phyloP scores from a whole-genome alignment of 768 basidiomycete species.

The Leucocoprinus sp. region DNA sequence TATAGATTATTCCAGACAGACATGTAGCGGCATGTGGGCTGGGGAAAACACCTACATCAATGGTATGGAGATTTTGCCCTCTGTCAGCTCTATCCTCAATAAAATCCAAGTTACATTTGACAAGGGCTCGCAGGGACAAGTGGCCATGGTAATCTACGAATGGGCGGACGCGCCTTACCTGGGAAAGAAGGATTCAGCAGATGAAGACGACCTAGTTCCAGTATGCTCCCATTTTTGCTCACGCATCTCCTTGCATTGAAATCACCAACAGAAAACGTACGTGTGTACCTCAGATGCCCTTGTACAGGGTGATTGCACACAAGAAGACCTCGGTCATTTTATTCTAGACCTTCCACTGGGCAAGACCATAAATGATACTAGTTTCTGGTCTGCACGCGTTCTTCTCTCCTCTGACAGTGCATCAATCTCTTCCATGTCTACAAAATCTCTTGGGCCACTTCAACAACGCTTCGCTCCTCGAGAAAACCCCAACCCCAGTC shows the following conservation, averaged over 20 bases:
- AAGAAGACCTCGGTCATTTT: constrained; percentile 76
- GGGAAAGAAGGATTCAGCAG: constrained; percentile 44
- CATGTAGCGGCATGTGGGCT: constrained; percentile 95
- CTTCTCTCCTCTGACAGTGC: constrained; percentile 38
- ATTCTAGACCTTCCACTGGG: constrained; percentile 70
- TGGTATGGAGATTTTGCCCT: constrained; percentile 49
- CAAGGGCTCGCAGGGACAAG: constrained; percentile 67
- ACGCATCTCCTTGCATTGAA: constrained; percentile 8
- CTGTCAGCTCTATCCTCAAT: constrained; percentile 3
- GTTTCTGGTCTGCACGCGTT: constrained; percentile 83
- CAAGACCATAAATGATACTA: constrained; percentile 59
- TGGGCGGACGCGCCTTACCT: constrained; percentile 85
- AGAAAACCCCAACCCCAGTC: constrained; percentile 34
- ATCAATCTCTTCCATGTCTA: constrained; percentile 16
- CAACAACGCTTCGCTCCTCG: constrained; percentile 38
- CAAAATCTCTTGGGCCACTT: constrained; percentile 22
- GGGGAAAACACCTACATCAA: constrained; percentile 74
- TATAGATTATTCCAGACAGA: constrained; percentile 74
- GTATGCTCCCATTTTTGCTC: constrained; percentile 40
- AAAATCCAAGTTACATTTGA: constrained; percentile 66
- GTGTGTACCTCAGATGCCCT: constrained; percentile 86
- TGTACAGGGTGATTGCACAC: constrained; percentile 58
- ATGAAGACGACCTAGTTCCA: constrained; percentile 49
- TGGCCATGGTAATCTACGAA: constrained; percentile 94
- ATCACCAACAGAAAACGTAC: constrained; percentile 72